phyloP scores from a whole-genome alignment of 225 moss, liverwort and hornwort species.

The Bryoerythrophyllum caledonicum region DNA sequence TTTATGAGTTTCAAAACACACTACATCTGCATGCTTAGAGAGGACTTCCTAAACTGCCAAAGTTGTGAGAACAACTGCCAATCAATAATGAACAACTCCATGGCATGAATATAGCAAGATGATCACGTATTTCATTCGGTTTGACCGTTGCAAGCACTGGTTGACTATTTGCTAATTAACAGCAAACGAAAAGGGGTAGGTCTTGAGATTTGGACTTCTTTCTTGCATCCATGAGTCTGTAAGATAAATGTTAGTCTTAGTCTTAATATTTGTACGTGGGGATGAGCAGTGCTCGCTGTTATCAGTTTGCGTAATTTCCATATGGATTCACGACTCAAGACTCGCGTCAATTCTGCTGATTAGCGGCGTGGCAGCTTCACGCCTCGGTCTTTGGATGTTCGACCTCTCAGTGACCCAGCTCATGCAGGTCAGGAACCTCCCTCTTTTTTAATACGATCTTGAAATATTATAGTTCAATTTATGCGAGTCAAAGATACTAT shows the following conservation, averaged over 20 bases:
- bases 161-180: neutral
- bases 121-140: neutral
- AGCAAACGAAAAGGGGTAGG: neutral
- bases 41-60: too few species aligned
- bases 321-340: constrained; percentile 59
- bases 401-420: constrained; percentile 95
- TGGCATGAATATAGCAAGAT: too few species aligned
- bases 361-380: constrained; percentile 80
- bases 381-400: constrained; percentile 98
- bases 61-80: too few species aligned
- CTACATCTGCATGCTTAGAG: too few species aligned
- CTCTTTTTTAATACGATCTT: neutral
- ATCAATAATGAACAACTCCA: too few species aligned
- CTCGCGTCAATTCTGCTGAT: constrained; percentile 78
- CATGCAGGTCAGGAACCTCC: constrained; percentile 73
- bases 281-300: constrained; percentile 76
- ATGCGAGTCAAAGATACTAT: too few species aligned
- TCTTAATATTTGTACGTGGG: neutral
- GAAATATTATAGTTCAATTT: neutral
- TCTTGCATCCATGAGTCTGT: neutral
- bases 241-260: neutral
- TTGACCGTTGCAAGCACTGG: neutral
- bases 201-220: neutral
- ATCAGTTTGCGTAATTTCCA: constrained; percentile 69
- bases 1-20: too few species aligned